Percentiles rank a stretch among this genome's conserved stretches.
These are phyloP conservation scores for Clathrospora elynae DNA, from an alignment of 2,329 filamentous ascomycete species.

Conservation along the genomic window DNA sequence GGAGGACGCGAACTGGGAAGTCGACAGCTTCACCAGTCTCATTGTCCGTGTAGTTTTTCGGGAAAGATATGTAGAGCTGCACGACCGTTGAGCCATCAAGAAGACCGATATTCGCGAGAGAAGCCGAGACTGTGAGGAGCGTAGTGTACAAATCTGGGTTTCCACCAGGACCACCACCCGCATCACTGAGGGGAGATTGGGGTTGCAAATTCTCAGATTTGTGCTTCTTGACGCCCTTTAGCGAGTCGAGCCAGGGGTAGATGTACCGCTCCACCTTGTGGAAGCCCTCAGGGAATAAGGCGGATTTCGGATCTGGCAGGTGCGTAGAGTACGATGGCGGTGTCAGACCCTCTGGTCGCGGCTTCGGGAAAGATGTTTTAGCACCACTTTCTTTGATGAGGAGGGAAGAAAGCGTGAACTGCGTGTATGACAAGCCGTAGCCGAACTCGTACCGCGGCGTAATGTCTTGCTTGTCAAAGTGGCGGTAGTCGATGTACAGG, in stretches of 20 bases:
- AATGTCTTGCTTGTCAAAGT: constrained; percentile 79
- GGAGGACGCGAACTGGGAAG: constrained; percentile 56
- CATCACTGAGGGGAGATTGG: constrained; percentile 60
- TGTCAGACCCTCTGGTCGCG: constrained; percentile 42
- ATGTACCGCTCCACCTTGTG: constrained; percentile 70
- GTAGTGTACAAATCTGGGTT: constrained; percentile 69
- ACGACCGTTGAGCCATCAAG: constrained; percentile 59
- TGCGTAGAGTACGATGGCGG: constrained; percentile 57
- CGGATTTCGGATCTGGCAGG: constrained; percentile 61
- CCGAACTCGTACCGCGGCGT: constrained; percentile 84
- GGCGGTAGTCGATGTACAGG: constrained; percentile 85
- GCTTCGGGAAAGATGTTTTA: constrained; percentile 50
- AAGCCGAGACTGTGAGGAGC: constrained; percentile 58
- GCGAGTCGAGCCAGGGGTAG: constrained; percentile 69
- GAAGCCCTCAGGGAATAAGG: constrained; percentile 66
- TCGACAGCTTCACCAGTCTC: constrained; percentile 58
- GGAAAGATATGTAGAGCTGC: constrained; percentile 61
- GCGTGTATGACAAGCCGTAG: constrained; percentile 81
- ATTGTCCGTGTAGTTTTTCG: constrained; percentile 50
- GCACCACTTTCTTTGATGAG: constrained; percentile 52
- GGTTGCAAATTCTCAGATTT: constrained; percentile 61
- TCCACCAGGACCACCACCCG: constrained; percentile 71
- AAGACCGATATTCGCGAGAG: constrained; percentile 67
- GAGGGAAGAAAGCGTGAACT: constrained; percentile 65
- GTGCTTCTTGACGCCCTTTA: constrained; percentile 55